Evolutionary conservation across 2,329 filamentous ascomycete genomes (phyloP), one percentile per base, ranked within the genome.

Genomic region (Emergomyces pasteurianus): DNA sequence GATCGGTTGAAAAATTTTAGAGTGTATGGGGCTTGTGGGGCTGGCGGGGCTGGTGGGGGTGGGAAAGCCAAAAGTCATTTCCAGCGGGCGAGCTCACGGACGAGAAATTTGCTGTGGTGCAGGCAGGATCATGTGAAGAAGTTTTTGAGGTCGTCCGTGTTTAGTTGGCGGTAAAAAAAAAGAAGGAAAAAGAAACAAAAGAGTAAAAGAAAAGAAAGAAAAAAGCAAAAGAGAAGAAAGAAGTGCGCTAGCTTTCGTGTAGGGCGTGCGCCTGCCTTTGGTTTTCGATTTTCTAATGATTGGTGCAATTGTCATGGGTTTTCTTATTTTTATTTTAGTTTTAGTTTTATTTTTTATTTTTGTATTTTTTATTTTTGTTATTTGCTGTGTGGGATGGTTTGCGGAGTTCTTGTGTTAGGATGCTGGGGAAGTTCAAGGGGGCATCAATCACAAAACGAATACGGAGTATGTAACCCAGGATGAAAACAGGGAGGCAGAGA

Each of bases 61-160:
- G 34, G 34, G 31, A 38, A 34, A n/a, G 23, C 31, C 38, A 54
- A 21, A 21, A 54, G 34, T 6, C 52, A 54, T 5, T 66, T 71
- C 59, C 67, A 68, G 40, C 65, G 64, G 61, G 64, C 67, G 21
- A 65, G 67, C 31, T 65, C 65, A 12, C 67, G 64, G 61, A 69
- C 67, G 28, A 65, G 66, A 36, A 68, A 70, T 61, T 59, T 70
- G 40, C 58, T 71, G 38, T 68, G 63, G 65, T 69, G 66, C n/a
- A 67, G 62, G 23, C 65, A 70, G 31, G 68, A 73, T 62, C 71
- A 73, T 66, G 68, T 73, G 69, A 70, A 69, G 65, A 66, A 65
- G 59, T 59, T 70, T 58, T 61, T 70, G 50, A 65, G 63, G 58
- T 58, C 68, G 59, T 71, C 68, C 14, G 58, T 63, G 55, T 59